Evolutionary conservation across 768 basidiomycete species (phyloP).

Genomic region (Gelatoporia subvermispora): DNA sequence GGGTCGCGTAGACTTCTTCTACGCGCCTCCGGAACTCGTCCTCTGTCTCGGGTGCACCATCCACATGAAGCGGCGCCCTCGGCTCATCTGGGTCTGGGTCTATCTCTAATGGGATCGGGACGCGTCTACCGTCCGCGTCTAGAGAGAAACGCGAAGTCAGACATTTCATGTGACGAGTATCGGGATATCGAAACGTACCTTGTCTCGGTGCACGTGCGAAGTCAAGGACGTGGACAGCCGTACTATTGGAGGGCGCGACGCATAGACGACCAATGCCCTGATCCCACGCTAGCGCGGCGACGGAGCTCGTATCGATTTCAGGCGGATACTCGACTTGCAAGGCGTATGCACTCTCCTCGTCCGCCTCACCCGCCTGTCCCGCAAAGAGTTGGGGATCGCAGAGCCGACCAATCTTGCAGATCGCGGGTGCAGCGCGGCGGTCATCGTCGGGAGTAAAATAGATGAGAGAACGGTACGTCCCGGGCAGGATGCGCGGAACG

Average conservation of each 20-base stretch:
- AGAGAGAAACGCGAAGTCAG: no score
- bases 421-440: conserved; percentile 7
- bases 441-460: conserved; percentile 6
- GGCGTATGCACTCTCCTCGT: no score
- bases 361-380: background rate
- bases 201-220: conserved; percentile 34
- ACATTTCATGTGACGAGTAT: no score
- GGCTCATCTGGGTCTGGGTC: background rate
- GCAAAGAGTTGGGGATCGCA: conserved; percentile 1
- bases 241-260: conserved; percentile 39
- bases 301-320: conserved; percentile 17
- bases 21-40: no score
- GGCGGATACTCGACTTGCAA: conserved; percentile 1
- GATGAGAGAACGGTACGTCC: conserved; percentile 7
- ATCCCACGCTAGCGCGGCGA: conserved; percentile 57
- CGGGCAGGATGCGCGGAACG: conserved; percentile 5
- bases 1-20: no score
- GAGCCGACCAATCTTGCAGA: conserved; percentile 2
- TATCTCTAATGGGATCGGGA: background rate
- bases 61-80: background rate
- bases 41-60: background rate
- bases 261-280: conserved; percentile 59
- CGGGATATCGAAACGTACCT: conserved; percentile 18
- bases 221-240: conserved; percentile 43
- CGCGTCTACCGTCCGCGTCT: no score